Base-by-base conservation (phyloP, 495 filamentous ascomycete species). In the Penicillium atrosanguineum region DNA sequence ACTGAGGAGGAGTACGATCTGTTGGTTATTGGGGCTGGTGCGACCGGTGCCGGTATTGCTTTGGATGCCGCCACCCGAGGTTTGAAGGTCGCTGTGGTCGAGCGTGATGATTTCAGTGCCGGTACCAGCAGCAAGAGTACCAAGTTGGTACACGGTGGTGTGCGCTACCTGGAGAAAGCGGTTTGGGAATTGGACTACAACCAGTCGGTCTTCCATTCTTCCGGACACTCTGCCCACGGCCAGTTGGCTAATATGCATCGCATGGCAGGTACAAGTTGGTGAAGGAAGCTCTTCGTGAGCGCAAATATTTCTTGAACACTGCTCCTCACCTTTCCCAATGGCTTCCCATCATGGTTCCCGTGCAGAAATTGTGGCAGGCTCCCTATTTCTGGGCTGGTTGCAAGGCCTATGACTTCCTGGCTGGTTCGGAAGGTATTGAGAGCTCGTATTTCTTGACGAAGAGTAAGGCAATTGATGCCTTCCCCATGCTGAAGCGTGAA, bases 301-400 rank as follows among this genome's bases (percentile, higher is more conserved):
- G 94, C 56, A 90, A 91, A 59, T 96, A 95, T 70, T 98, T 98
- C 69, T 70, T 97, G 63, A 90, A 95, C 62, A 98, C 93, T 11
- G 94, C 94, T 26, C 94, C 94, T 14, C 94, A 98, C 78, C 80
- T 98, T 39, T 96, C 90, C 26, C 85, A 78, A 73, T 97, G 92
- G 90, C 79, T 98, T 36, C 94, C 94, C 16, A 98, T 98, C 58
- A 98, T 98, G 94, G 83, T 98, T 53, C 94, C 94, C 0, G 77
- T 97, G 40, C 85, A 96, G 67, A 88, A 89, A 60, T 97, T 91
- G 94, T 97, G 91, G 90, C 92, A 97, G 70, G 89, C 87, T 25
- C 94, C 94, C 11, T 98, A 97, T 71, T 98, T 95, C 74, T 97
- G 93, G 92, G 87, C 82, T 6, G 94, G 94, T 48, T 96, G 93